Base-by-base conservation (phyloP, 164 flowering plant species). In the Vitis labrusca region DNA sequence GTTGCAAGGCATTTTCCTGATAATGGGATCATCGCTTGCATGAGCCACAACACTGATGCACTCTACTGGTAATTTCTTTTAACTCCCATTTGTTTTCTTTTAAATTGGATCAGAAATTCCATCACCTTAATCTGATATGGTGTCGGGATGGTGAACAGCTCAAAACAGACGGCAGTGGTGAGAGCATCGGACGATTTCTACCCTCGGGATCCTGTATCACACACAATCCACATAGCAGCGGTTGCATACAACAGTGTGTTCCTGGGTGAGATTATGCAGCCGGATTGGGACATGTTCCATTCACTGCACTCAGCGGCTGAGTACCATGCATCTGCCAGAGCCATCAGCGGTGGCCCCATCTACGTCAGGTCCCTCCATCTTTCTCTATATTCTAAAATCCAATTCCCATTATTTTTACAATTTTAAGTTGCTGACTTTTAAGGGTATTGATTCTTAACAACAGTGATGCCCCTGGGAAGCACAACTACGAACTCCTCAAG, bases 261-360 rank as follows among this genome's bases (percentile, higher is more conserved):
- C 80, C 77, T 95, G 1, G 98, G 99, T 1, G 99, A 95, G 72
- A 73, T 93, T 62, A 93, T 95, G 99, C 85, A 72, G 79, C 99
- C 99, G 3, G 99, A 95, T 71, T 95, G 98, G 99, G 99, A 96
- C 77, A 96, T 96, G 99, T 96, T 96, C 77, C 99, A 95, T 63
- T 95, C 99, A 8, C 80, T 83, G 27, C 99, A 93, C 72, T 89
- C 92, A 0, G 98, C 97, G 0, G 99, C 91, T 8, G 97, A 95
- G 66, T 93, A 89, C 72, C 99, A 95, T 59, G 99, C 88, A 1
- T 91, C 99, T 0, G 99, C 99, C 9, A 78, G 99, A 67, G 97
- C 98, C 1, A 91, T 95, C 44, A 95, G 99, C 49, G 99, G 99
- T 23, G 99, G 99, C 0, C 97, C 97, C 2, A 59, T 95, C 52